Evolutionary conservation across 768 basidiomycete species (phyloP).

Genomic region (Phylloporus sp.): DNA sequence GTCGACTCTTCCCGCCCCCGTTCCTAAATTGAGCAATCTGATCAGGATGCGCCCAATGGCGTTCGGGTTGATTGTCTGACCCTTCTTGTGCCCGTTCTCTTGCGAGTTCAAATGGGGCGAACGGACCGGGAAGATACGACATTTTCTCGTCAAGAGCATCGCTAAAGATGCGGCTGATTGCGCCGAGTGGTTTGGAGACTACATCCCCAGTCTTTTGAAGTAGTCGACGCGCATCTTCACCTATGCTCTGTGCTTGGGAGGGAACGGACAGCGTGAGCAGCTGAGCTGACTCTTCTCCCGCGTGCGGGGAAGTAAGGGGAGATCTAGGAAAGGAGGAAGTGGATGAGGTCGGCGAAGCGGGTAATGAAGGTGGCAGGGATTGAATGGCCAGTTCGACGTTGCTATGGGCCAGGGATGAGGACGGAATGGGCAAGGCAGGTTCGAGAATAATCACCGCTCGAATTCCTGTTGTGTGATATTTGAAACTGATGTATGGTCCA

Average conservation of each 20-base stretch:
- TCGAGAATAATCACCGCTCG: slow-evolving; percentile 51
- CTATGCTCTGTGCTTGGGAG: slow-evolving; percentile 26
- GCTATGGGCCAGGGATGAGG: slow-evolving; percentile 21
- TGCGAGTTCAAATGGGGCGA: slow-evolving; percentile 62
- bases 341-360: slow-evolving; percentile 30
- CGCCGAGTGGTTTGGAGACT: slow-evolving; percentile 85
- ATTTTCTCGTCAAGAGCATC: slow-evolving; percentile 74
- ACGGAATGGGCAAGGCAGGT: neutral
- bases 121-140: slow-evolving; percentile 61
- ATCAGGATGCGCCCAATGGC: slow-evolving; percentile 40
- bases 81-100: slow-evolving; percentile 43
- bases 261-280: slow-evolving; percentile 62
- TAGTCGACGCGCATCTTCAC: slow-evolving; percentile 74
- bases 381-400: slow-evolving; percentile 62
- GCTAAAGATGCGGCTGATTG: slow-evolving; percentile 82
- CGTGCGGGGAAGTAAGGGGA: slow-evolving; percentile 43
- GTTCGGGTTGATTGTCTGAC: slow-evolving; percentile 29
- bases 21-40: slow-evolving; percentile 25
- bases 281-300: slow-evolving; percentile 87
- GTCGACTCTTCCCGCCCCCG: slow-evolving; percentile 35
- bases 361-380: slow-evolving; percentile 33
- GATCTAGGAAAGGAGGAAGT: slow-evolving; percentile 38
- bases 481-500: slow-evolving; percentile 94
- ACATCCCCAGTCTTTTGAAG: slow-evolving; percentile 89
- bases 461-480: slow-evolving; percentile 93